Conservation (phyloP, 225 moss, liverwort and hornwort species). For the Marchantia paleacea region DNA sequence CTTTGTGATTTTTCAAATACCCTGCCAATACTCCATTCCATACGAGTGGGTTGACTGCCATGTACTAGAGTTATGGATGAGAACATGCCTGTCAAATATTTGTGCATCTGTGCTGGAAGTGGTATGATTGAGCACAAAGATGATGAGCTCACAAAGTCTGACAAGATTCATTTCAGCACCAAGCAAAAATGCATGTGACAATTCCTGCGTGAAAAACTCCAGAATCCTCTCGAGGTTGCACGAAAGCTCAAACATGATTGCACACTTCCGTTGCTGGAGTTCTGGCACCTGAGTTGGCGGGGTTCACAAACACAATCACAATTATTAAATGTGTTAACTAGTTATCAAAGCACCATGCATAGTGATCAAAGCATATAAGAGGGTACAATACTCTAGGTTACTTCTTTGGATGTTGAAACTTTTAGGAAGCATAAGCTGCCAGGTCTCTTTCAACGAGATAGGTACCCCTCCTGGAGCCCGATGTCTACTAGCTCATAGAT, state of each 20-base stretch:
- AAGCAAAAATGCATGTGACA: constrained; percentile 75
- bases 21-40: too few relatives aligned
- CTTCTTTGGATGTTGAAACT: too few relatives aligned
- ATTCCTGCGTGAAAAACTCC: constrained; percentile 93
- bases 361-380: too few relatives aligned
- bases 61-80: background rate
- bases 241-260: constrained; percentile 95
- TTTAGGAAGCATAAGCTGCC: too few relatives aligned
- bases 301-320: background rate
- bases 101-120: constrained; percentile 84
- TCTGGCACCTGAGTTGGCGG: constrained; percentile 58
- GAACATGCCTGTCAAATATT: constrained; percentile 76
- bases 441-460: too few relatives aligned
- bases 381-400: too few relatives aligned
- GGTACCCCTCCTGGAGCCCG: too few relatives aligned
- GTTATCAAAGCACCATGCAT: too few relatives aligned
- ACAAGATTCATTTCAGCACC: constrained; percentile 96
- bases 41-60: too few relatives aligned
- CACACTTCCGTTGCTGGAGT: constrained; percentile 85
- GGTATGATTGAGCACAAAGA: constrained; percentile 92
- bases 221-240: constrained; percentile 96
- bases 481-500: too few relatives aligned
- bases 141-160: constrained; percentile 86
- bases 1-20: too few relatives aligned
- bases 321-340: background rate